phyloP scores from a whole-genome alignment of 306 rosid species.

The Vachellia pachyceras region DNA sequence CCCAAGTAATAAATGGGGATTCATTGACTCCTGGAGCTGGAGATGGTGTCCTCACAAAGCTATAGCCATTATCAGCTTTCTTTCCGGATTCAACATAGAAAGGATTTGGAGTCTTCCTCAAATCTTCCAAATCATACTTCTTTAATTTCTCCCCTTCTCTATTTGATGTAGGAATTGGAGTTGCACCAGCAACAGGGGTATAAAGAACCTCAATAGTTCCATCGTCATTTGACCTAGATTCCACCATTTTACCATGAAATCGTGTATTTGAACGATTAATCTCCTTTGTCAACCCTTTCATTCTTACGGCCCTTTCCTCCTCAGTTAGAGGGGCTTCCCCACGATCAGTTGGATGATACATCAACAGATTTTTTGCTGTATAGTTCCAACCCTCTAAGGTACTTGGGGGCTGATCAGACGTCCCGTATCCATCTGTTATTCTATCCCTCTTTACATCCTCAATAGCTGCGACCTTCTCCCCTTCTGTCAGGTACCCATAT shows the following conservation, averaged over 20 bases:
- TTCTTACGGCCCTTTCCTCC: slow-evolving; percentile 72
- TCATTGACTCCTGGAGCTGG: slow-evolving; percentile 94
- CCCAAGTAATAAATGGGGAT: slow-evolving; percentile 96
- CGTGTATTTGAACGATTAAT: slow-evolving; percentile 67
- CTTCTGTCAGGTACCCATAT: slow-evolving; percentile 68
- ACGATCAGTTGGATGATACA: slow-evolving; percentile 92
- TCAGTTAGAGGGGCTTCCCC: slow-evolving; percentile 89
- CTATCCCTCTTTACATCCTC: slow-evolving; percentile 87
- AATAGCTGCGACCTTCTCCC: slow-evolving; percentile 60
- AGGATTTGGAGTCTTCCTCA: slow-evolving; percentile 89
- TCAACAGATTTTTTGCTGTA: slow-evolving; percentile 79
- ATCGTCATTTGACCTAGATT: slow-evolving; percentile 80
- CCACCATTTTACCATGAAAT: slow-evolving; percentile 79
- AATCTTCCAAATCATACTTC: slow-evolving; percentile 96
- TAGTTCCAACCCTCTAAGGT: slow-evolving; percentile 92
- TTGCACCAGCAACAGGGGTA: slow-evolving; percentile 78
- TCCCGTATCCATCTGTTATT: slow-evolving; percentile 93
- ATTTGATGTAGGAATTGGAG: slow-evolving; percentile 64
- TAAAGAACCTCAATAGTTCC: slow-evolving; percentile 77
- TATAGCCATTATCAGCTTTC: slow-evolving; percentile 84
- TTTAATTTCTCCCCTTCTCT: slow-evolving; percentile 75
- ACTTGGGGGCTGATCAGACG: slow-evolving; percentile 88
- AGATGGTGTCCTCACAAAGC: slow-evolving; percentile 86
- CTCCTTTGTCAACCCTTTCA: slow-evolving; percentile 85
- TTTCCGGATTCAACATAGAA: slow-evolving; percentile 81